phyloP scores from a whole-genome alignment of 345 rosid species.

The Eucalyptus cladocalyx region DNA sequence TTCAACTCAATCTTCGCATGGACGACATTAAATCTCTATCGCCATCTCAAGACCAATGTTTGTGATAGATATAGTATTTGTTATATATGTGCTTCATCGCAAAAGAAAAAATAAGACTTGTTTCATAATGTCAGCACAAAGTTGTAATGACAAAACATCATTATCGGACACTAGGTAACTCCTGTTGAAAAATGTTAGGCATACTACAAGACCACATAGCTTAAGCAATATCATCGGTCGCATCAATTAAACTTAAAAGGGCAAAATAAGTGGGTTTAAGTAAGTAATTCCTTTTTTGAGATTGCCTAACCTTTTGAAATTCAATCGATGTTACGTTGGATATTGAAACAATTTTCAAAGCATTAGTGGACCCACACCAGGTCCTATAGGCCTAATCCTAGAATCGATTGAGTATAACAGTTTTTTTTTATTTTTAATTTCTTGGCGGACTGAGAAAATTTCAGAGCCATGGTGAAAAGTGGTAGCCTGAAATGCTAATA shows the following conservation, averaged over 20 bases:
- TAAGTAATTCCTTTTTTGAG: background rate
- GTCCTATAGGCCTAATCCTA: background rate
- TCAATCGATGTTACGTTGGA: background rate
- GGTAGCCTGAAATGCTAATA: background rate
- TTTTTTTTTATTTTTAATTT: too few species aligned
- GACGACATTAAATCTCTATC: background rate
- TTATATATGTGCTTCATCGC: background rate
- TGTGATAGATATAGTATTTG: background rate
- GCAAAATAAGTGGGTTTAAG: background rate
- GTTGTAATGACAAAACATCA: background rate
- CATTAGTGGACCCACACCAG: background rate
- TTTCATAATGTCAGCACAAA: background rate
- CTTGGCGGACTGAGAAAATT: background rate
- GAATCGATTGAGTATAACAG: background rate
- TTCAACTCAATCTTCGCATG: background rate
- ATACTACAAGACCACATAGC: background rate
- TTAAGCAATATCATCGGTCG: background rate
- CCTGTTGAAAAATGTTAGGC: background rate
- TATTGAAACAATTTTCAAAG: background rate
- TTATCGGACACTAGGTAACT: background rate
- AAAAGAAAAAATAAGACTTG: background rate
- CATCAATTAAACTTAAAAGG: background rate
- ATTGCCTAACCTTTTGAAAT: accelerated
- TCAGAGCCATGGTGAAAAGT: background rate
- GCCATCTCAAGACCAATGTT: background rate